Evolutionary conservation across 2,329 filamentous ascomycete species (phyloP).

Genomic region (Penicillium sp.): DNA sequence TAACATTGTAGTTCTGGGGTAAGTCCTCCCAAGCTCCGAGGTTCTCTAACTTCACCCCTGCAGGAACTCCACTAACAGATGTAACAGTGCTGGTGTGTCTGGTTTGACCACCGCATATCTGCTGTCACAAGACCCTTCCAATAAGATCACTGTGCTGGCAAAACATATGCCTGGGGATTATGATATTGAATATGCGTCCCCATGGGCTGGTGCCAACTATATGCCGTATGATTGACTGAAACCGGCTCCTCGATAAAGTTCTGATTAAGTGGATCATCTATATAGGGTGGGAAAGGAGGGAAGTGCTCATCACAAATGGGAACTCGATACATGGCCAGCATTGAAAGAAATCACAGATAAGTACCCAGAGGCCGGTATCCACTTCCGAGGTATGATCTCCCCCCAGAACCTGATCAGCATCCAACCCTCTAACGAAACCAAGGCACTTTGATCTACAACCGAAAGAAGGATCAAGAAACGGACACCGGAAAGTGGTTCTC

Average conservation of each 20-base stretch:
- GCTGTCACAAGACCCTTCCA: constrained; percentile 56
- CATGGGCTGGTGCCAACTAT: constrained; percentile 83
- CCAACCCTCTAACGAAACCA: not conserved
- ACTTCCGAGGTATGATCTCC: constrained; percentile 63
- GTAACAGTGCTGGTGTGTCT: constrained; percentile 60
- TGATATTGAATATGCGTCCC: constrained; percentile 84
- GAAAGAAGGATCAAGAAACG: constrained; percentile 62
- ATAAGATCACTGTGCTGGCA: constrained; percentile 69
- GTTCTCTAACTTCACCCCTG: not conserved
- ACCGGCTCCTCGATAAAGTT: constrained; percentile 1
- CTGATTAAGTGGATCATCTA: not conserved
- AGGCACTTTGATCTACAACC: constrained; percentile 58
- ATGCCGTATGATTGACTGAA: constrained; percentile 58
- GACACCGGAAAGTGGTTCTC: constrained; percentile 62
- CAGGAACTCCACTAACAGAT: constrained; percentile 8
- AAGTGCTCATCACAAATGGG: constrained; percentile 52
- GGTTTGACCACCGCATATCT: constrained; percentile 65
- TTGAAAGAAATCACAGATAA: constrained; percentile 61
- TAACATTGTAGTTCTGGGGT: constrained; percentile 45
- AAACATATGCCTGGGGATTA: constrained; percentile 95
- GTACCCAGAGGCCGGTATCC: constrained; percentile 74
- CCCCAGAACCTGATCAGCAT: not conserved
- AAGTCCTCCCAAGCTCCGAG: constrained; percentile 11
- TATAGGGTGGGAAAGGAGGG: constrained; percentile 44
- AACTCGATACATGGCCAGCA: constrained; percentile 64